Evolutionary conservation across 257 asterid species (phyloP).

Genomic region (Thymus mandschuricus): DNA sequence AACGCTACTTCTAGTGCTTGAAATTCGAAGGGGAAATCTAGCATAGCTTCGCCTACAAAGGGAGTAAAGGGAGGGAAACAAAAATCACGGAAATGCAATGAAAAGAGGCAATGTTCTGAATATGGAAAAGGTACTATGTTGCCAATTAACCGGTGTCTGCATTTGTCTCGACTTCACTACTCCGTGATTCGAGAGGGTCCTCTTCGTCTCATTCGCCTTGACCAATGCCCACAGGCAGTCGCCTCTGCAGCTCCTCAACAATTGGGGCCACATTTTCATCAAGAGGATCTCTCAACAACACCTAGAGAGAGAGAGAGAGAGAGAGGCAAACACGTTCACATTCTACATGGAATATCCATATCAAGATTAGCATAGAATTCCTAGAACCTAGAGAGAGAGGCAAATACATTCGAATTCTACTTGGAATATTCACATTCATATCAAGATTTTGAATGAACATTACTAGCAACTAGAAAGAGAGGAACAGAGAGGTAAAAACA

Average conservation of each 20-base stretch:
- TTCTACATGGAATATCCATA: background rate
- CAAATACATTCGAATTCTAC: background rate
- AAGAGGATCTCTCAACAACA: slow-evolving; percentile 78
- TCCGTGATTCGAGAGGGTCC: slow-evolving; percentile 46
- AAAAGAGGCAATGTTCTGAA: background rate
- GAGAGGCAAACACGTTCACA: background rate
- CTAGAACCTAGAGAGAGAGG: background rate
- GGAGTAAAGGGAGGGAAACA: background rate
- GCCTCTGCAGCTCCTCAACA: slow-evolving; percentile 82
- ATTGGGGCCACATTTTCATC: slow-evolving; percentile 74
- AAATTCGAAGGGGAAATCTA: slow-evolving; percentile 86
- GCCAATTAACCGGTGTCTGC: slow-evolving; percentile 48
- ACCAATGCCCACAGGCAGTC: slow-evolving; percentile 56
- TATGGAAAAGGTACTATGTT: background rate
- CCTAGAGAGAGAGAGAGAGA: slow-evolving; percentile 40
- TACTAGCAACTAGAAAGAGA: background rate
- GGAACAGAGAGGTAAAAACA: background rate
- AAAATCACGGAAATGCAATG: background rate
- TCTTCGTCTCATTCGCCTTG: slow-evolving; percentile 76
- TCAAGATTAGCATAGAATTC: background rate
- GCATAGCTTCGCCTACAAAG: slow-evolving; percentile 21
- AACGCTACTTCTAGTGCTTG: slow-evolving; percentile 92
- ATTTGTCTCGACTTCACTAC: slow-evolving; percentile 44
- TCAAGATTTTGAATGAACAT: background rate
- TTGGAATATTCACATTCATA: background rate